Evolutionary conservation across 2,329 filamentous ascomycete genomes (phyloP).

Genomic region (Coniella lustricola): DNA sequence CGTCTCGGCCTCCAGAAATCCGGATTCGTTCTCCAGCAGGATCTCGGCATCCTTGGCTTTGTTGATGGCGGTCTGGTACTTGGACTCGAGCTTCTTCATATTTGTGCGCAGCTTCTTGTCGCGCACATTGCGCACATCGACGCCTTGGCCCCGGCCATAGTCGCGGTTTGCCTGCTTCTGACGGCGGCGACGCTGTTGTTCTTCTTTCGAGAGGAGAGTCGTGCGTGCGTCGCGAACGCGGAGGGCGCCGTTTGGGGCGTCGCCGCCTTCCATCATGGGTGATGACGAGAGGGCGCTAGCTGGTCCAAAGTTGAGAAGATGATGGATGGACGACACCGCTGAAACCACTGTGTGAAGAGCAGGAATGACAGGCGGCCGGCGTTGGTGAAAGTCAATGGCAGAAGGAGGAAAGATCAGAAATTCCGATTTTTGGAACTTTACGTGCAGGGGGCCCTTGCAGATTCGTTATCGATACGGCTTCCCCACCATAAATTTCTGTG

Average conservation of each 20-base stretch:
- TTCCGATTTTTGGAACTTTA: conserved; percentile 4
- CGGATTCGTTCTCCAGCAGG: conserved; percentile 75
- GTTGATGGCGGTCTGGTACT: conserved; percentile 73
- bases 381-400: not conserved
- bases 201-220: conserved; percentile 44
- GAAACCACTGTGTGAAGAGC: not conserved
- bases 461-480: conserved; percentile 1
- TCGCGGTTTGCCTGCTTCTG: conserved; percentile 59
- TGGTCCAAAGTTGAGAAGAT: not conserved
- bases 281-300: not conserved
- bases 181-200: conserved; percentile 44
- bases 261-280: conserved; percentile 25
- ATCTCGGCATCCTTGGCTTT: conserved; percentile 95
- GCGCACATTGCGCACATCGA: conserved; percentile 65
- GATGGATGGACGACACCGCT: not conserved
- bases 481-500: conserved; percentile 23
- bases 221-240: conserved; percentile 42
- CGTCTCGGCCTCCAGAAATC: conserved; percentile 81
- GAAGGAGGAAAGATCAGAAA: not conserved
- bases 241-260: conserved; percentile 46
- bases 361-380: not conserved
- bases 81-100: conserved; percentile 69
- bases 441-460: not conserved
- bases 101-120: conserved; percentile 88
- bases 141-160: conserved; percentile 78